Base-by-base conservation (phyloP, 2,329 filamentous ascomycete species). In the Phoma sp. region DNA sequence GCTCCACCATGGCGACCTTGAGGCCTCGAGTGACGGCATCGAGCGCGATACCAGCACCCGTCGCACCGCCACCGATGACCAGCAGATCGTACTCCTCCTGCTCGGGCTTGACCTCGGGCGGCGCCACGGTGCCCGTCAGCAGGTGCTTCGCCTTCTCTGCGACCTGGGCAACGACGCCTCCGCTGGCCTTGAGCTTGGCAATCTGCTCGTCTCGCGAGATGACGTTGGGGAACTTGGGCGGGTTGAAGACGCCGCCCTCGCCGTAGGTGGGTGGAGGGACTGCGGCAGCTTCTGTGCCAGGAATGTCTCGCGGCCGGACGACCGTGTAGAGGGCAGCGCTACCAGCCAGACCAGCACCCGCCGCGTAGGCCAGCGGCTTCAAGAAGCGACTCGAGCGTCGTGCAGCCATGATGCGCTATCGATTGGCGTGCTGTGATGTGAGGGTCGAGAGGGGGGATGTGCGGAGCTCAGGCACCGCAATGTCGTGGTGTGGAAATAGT, bases 21-120 rank as follows among this genome's bases (percentile, higher is more conserved):
- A 94, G 78, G 2, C 90, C 90, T 64, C 90, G 84, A 2, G 90
- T 93, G 21, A 87, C 88, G 32, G 90, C 90, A 75, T 95, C 90
- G 40, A 95, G 83, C 12, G 91, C 90, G 66, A 95, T 91, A 22
- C 90, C 90, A 6, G 90, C 84, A 13, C 90, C 90, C 2, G 91
- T 94, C 13, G 90, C 90, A 61, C 90, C 90, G 60, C 86, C 90
- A 53, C 90, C 90, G 66, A 94, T 91, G 66, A 95, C 81, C 61
- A 94, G 80, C 36, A 95, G 80, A 71, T 94, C 91, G 68, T 93
- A 94, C 47, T 85, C 81, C 38, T 87, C 83, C 10, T 77, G 76
- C 15, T 76, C 73, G 3, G 59, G 67, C 41, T 62, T 63, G 43
- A 68, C 65, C 44, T 62, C 64, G 15, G 69, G 61, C n/a, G 62